A percentile compares a stretch with the other conserved stretches of the same genome.
Conservation (phyloP, 345 rosid genomes). For the Pugionium dolabratum region DNA sequence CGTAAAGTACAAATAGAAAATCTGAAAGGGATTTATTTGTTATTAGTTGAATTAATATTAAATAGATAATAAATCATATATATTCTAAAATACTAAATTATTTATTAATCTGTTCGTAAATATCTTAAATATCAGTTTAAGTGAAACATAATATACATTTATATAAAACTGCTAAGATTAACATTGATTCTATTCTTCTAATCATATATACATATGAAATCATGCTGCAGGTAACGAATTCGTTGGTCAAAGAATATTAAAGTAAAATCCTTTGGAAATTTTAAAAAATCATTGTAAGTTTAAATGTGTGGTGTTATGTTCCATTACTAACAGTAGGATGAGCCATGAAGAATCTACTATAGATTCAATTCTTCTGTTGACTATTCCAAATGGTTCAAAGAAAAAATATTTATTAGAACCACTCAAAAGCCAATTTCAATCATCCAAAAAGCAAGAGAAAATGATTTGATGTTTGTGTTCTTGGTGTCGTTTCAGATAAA, state of each 20-base stretch:
- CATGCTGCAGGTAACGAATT: not conserved
- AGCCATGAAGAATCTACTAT: slow-evolving; percentile 25
- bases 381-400: slow-evolving; percentile 27
- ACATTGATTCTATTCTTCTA: too few species aligned
- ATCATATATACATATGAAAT: not conserved
- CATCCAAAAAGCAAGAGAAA: slow-evolving; percentile 26
- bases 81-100: too few species aligned
- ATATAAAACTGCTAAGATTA: too few species aligned
- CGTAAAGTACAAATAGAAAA: slow-evolving; percentile 9
- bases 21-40: slow-evolving; percentile 3
- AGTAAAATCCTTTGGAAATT: slow-evolving; percentile 8
- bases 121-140: too few species aligned
- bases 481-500: slow-evolving; percentile 38
- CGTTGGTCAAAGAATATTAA: slow-evolving; percentile 16
- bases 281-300: slow-evolving; percentile 15
- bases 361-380: slow-evolving; percentile 34
- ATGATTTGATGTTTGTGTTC: slow-evolving; percentile 35
- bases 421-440: slow-evolving; percentile 33
- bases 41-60: too few species aligned
- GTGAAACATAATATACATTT: too few species aligned
- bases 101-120: too few species aligned
- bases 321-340: not conserved
- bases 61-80: too few species aligned
- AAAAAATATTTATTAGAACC: slow-evolving; percentile 8
- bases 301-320: slow-evolving; percentile 18